Percentiles rank a stretch among this genome's conserved stretches.
phyloP scores from a whole-genome alignment of 2,329 filamentous ascomycete species.

The Fusarium secorum region DNA sequence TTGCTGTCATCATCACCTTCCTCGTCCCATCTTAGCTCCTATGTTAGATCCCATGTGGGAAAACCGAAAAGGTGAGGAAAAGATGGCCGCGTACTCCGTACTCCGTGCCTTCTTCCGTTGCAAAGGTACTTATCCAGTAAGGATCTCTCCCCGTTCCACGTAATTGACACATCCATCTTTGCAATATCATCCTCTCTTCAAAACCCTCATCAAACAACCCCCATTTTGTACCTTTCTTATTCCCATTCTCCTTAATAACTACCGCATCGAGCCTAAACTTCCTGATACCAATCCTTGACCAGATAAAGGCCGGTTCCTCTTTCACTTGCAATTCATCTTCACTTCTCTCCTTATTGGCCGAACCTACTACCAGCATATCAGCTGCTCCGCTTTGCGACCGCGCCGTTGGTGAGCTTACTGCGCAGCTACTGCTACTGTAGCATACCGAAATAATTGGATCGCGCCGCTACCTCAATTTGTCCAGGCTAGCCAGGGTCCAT shows the following conservation, averaged over 20 bases:
- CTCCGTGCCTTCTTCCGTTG: slow-evolving; percentile 24
- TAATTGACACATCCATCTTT: slow-evolving; percentile 14
- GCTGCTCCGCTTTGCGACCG: slow-evolving; percentile 31
- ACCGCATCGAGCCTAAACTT: slow-evolving; percentile 3
- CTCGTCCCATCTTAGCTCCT: background rate
- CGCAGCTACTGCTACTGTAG: slow-evolving; percentile 17
- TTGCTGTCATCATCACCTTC: slow-evolving; percentile 5
- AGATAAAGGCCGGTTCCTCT: slow-evolving; percentile 18
- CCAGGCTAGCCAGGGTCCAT: slow-evolving; percentile 35
- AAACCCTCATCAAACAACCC: background rate
- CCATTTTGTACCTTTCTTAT: slow-evolving; percentile 2
- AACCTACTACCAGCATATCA: slow-evolving; percentile 8
- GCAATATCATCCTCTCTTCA: background rate
- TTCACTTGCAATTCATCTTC: slow-evolving; percentile 5
- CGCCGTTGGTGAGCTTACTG: slow-evolving; percentile 30
- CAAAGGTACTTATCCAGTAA: slow-evolving; percentile 6
- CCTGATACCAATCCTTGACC: slow-evolving; percentile 8
- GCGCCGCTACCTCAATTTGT: slow-evolving; percentile 23
- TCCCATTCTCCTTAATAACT: slow-evolving; percentile 1
- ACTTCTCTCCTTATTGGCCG: slow-evolving; percentile 20
- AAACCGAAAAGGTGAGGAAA: background rate
- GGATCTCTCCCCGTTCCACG: slow-evolving; percentile 34
- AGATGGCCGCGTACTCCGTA: slow-evolving; percentile 22
- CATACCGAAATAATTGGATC: slow-evolving; percentile 28
- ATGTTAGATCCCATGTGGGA: background rate